Base-by-base conservation (phyloP, 805 yeast species). In the Scheffersomyces stipitis region DNA sequence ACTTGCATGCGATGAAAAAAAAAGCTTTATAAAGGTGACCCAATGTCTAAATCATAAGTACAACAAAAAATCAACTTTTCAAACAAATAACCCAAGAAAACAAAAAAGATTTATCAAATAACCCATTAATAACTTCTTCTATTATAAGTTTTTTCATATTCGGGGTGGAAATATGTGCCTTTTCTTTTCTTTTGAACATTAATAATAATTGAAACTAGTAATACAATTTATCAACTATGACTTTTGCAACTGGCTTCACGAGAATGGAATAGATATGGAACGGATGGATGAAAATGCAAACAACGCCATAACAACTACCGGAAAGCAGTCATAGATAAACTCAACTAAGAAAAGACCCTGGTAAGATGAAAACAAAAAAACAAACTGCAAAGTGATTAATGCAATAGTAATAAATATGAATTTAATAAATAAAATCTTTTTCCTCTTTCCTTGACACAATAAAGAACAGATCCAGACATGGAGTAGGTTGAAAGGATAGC, bases 11-110 rank as follows among this genome's bases (percentile, higher is more conserved):
- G 49, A 46, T 48, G 47, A 45, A 46, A 46, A 48, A 44, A 44
- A 54, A 51, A 49, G 46, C 52, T 57, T 56, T 54, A 51, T 54
- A 50, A 49, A 51, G 36, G 24, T 30, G 47, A 54, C 66, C 64
- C 66, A 64, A 65, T 63, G 72, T 65, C 72, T 66, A 64, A 64
- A 64, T 60, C 69, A 64, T 41, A 42, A 34, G 52, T 46, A 44
- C 48, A 37, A 46, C 37, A 44, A 40, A 43, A 37, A 46, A 41
- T 37, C 41, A 52, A 45, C 48, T 42, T 50, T 48, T 38, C 17
- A 36, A n/a, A 44, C 36, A 41, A 49, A 44, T 41, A 46, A 45
- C 54, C 48, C 44, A 46, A 37, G 40, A 46, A 37, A 41, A 49
- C 41, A 37, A 50, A 45, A 48, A 51, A 51, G 53, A 49, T 51